Conservation (phyloP, 148 eudicot species). For the Amaranthus palmeri region DNA sequence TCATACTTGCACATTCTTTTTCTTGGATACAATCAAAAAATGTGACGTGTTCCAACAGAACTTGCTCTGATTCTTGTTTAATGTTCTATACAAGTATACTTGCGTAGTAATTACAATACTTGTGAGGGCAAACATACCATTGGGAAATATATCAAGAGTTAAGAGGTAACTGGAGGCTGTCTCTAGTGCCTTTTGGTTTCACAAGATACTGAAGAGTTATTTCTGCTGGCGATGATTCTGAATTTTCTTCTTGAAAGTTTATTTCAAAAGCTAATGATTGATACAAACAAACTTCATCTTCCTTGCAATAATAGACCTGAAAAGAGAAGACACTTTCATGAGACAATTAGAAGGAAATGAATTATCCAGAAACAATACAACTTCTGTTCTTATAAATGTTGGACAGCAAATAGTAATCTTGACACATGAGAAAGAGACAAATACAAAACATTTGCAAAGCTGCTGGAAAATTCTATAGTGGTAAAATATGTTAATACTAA, state of each 20-base stretch:
- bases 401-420: background rate
- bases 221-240: conserved; percentile 48
- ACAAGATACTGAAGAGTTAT: conserved; percentile 61
- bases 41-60: no score
- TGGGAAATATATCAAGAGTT: conserved; percentile 11
- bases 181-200: conserved; percentile 49
- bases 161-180: conserved; percentile 38
- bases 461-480: background rate
- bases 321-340: background rate
- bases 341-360: background rate
- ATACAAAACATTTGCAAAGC: background rate
- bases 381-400: background rate
- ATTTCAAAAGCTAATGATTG: conserved; percentile 81
- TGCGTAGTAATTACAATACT: background rate
- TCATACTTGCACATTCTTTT: no score
- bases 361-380: background rate
- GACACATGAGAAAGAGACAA: background rate
- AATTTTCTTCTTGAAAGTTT: conserved; percentile 56
- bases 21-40: no score
- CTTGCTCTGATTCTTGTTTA: no score
- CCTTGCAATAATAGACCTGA: conserved; percentile 95
- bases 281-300: conserved; percentile 88
- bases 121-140: background rate
- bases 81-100: no score
- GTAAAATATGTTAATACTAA: background rate